phyloP scores from a whole-genome alignment of 2,329 filamentous ascomycete species.

The Celoporthe dispersa region DNA sequence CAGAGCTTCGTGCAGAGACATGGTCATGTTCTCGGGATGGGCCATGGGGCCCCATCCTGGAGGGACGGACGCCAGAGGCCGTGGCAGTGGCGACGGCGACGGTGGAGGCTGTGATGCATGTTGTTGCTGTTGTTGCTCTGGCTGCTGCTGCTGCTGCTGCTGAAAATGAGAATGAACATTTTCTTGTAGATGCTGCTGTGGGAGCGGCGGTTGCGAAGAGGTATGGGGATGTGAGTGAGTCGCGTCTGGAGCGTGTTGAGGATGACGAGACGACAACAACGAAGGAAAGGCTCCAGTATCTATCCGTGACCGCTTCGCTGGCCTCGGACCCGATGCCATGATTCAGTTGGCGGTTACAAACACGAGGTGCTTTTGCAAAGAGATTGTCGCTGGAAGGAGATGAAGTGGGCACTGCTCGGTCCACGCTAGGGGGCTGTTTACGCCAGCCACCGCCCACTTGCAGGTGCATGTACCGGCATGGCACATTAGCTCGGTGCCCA shows the following conservation, averaged over 20 bases:
- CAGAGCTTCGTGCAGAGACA: slow-evolving; percentile 22
- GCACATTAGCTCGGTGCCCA: background rate
- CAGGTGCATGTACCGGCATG: background rate
- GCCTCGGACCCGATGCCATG: background rate
- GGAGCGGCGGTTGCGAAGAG: background rate
- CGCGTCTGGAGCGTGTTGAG: background rate
- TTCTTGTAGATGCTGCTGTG: background rate
- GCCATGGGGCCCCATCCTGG: slow-evolving; percentile 3
- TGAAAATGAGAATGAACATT: background rate
- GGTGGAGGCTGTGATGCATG: background rate
- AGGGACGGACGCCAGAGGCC: background rate
- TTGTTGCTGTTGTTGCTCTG: background rate
- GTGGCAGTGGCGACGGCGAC: background rate
- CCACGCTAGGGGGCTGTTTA: background rate
- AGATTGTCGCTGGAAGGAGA: background rate
- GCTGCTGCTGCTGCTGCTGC: background rate
- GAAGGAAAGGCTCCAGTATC: background rate
- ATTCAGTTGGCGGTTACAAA: background rate
- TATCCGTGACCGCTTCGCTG: slow-evolving; percentile 1
- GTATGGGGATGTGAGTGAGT: background rate
- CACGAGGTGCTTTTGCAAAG: background rate
- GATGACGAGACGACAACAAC: background rate
- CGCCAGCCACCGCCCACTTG: background rate
- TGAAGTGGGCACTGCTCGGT: background rate
- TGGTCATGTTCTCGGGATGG: slow-evolving; percentile 14